Conservation (phyloP, 345 rosid genomes). For the Aurinia saxatilis region DNA sequence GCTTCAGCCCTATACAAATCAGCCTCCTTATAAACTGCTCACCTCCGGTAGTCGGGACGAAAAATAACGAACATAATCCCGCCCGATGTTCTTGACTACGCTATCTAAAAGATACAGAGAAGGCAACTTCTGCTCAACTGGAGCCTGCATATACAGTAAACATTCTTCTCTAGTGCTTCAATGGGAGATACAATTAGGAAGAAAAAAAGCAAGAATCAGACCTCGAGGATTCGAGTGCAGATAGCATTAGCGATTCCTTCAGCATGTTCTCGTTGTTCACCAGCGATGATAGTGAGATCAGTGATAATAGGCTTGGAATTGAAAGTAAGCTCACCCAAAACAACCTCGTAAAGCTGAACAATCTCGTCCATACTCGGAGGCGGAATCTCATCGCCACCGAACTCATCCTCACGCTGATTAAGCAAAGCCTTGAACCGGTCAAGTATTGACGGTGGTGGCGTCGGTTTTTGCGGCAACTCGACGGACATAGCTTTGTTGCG, state of each 20-base stretch:
- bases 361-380: conserved; percentile 45
- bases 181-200: background rate
- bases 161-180: background rate
- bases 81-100: conserved; percentile 87
- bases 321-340: conserved; percentile 68
- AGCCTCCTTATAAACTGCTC: conserved; percentile 25
- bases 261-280: conserved; percentile 69
- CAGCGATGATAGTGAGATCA: conserved; percentile 94
- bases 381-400: conserved; percentile 28
- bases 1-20: conserved; percentile 3
- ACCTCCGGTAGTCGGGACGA: conserved; percentile 92
- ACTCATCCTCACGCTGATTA: conserved; percentile 57
- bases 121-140: conserved; percentile 84
- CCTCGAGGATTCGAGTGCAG: conserved; percentile 88
- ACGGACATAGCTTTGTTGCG: conserved; percentile 40
- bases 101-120: conserved; percentile 94
- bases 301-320: conserved; percentile 97
- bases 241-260: conserved; percentile 86
- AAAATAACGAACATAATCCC: conserved; percentile 70
- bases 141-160: conserved; percentile 49
- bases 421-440: conserved; percentile 63
- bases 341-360: conserved; percentile 60
- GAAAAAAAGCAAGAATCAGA: conserved; percentile 26
- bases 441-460: conserved; percentile 45
- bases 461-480: conserved; percentile 54